These are phyloP conservation scores for Theobroma grandiflorum DNA, from an alignment of 441 rosid species.

Conservation along the genomic window DNA sequence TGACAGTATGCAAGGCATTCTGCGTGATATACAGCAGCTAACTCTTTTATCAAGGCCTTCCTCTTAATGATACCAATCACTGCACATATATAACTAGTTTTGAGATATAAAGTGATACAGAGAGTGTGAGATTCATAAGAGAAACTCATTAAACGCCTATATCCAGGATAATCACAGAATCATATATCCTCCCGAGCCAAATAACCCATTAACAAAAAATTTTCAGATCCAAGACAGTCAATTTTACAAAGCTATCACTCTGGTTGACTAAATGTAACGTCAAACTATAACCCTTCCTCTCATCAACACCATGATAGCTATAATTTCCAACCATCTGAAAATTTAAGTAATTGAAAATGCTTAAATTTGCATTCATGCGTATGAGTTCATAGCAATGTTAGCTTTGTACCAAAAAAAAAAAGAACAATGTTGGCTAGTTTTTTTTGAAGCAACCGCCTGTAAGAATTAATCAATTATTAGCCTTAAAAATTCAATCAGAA, in stretches of 20 bases:
- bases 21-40: slow-evolving; percentile 81
- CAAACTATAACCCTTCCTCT: background rate
- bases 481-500: background rate
- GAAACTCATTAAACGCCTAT: background rate
- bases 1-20: slow-evolving; percentile 84
- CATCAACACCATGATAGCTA: background rate
- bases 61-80: slow-evolving; percentile 97
- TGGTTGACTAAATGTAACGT: background rate
- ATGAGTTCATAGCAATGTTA: no score
- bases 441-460: background rate
- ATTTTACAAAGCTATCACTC: background rate
- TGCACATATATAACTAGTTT: background rate
- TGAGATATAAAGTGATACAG: background rate
- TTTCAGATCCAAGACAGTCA: no score
- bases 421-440: background rate
- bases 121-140: background rate
- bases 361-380: background rate
- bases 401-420: no score
- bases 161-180: background rate
- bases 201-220: background rate
- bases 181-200: background rate
- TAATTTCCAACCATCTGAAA: background rate
- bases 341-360: slow-evolving; percentile 9
- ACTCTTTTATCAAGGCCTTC: slow-evolving; percentile 85
- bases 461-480: background rate